Conservation (phyloP, 805 yeast species). For the Phaffomyces thermotolerans region DNA sequence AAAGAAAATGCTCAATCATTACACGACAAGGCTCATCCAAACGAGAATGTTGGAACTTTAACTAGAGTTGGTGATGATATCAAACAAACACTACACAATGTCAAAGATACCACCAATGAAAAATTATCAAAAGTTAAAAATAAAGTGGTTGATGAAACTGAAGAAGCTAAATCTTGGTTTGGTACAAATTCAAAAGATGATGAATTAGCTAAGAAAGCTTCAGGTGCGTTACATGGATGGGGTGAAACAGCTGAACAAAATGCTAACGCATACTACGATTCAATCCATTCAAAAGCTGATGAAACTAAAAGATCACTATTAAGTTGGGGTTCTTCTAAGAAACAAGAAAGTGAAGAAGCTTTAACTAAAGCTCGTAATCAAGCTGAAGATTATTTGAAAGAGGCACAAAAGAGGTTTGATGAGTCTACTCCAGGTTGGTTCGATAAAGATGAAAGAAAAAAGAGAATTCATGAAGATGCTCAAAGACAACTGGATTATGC, state of each 20-base stretch:
- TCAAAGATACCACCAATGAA: constrained; percentile 16
- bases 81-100: constrained; percentile 12
- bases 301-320: constrained; percentile 11
- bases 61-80: constrained; percentile 1
- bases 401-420: too few relatives aligned
- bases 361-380: constrained; percentile 8
- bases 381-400: too few relatives aligned
- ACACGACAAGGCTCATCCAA: too few relatives aligned
- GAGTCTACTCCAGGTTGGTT: neutral
- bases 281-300: constrained; percentile 8
- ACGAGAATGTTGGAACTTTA: too few relatives aligned
- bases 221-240: constrained; percentile 35
- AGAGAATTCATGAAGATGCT: constrained; percentile 23
- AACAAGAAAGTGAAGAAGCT: constrained; percentile 10
- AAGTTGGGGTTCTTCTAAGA: constrained; percentile 14
- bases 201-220: constrained; percentile 26
- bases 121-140: constrained; percentile 11
- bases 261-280: constrained; percentile 21
- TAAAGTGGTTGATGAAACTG: constrained; percentile 8
- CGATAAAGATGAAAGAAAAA: constrained; percentile 10
- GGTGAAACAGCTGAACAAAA: constrained; percentile 35
- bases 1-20: constrained; percentile 13
- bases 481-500: constrained; percentile 11
- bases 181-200: constrained; percentile 19
- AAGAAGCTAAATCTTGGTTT: constrained; percentile 9